Base-by-base conservation (phyloP, 1,284 basidiomycete species). In the Cryptococcus sp. region DNA sequence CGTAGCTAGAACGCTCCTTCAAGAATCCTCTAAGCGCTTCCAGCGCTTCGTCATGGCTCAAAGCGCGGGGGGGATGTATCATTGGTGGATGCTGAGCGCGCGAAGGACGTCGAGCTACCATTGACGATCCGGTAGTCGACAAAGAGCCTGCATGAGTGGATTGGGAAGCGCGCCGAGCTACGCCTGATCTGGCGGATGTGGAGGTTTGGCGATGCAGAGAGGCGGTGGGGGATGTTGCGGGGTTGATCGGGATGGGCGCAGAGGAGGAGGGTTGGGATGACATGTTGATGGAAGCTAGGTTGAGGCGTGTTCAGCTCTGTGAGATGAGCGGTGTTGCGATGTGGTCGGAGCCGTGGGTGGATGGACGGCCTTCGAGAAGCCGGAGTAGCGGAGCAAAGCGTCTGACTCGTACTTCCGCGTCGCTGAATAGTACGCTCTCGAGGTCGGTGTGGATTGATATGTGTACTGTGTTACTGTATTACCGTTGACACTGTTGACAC, bases 1-100 rank as follows among this genome's bases (percentile, higher is more conserved):
- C 94, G 81, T 98, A 98, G 63, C 87, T 88, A 41, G 88, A 91
- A 63, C 91, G 85, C 57, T 88, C 86, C 70, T 86, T 89, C 77
- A 98, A 86, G 78, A 93, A 91, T 55, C 82, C 81, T 51, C 94
- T 85, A 66, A 97, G 91, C 47, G 86, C 82, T 57, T 84, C 80
- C 59, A 98, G 80, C 3, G 91, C 91, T 19, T 84, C 81, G 62
- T 90, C 84, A 71, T 93, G 91, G 2, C 73, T 68, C 5, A 78
- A 61, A 8, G 69, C 58, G 39, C 68, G 65, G 15, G 49, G 41
- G 8, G 60, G 50, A 16, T 65, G 67, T 13, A 60, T 60, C 52
- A 70, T 65, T 1, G 74, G 74, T 16, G 70, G 69, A 57, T 77
- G 73, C 2, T 65, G 62, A 1, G 71, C 71, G 22, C 74, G 61